Conservation (phyloP, 306 rosid species). For the Nissolia schottii region DNA sequence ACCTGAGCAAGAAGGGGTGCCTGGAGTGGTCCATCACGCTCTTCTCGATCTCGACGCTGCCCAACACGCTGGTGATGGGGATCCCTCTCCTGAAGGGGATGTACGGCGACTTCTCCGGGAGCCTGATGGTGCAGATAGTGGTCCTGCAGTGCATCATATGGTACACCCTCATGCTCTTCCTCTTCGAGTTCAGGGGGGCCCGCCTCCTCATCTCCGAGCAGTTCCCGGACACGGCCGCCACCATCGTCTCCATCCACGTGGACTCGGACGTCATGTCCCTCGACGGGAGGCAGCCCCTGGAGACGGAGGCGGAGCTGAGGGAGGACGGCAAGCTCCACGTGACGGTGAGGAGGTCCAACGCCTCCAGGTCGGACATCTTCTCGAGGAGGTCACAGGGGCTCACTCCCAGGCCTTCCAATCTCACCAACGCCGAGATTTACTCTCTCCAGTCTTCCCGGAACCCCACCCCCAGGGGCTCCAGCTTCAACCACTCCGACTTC, state of each 20-base stretch:
- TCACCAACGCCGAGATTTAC: conserved; percentile 83
- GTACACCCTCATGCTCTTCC: conserved; percentile 78
- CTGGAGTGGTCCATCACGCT: conserved; percentile 85
- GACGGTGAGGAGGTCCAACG: conserved; percentile 68
- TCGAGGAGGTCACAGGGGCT: conserved; percentile 76
- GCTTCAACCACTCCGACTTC: conserved; percentile 81
- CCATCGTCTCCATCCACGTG: conserved; percentile 84
- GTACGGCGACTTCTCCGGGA: conserved; percentile 85
- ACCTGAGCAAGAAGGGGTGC: conserved; percentile 56
- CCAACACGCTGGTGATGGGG: conserved; percentile 90
- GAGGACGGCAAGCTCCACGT: conserved; percentile 87
- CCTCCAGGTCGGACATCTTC: conserved; percentile 69
- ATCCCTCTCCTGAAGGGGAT: conserved; percentile 79
- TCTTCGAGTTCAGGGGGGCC: conserved; percentile 82
- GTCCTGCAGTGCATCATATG: conserved; percentile 91
- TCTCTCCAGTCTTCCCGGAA: conserved; percentile 72
- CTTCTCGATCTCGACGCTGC: conserved; percentile 77
- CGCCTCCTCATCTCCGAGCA: conserved; percentile 71
- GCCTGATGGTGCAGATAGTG: no score
- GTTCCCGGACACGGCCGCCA: conserved; percentile 78
- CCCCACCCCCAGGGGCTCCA: conserved; percentile 82
- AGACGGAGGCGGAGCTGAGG: conserved; percentile 68
- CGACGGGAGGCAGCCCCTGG: conserved; percentile 65
- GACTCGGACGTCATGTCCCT: conserved; percentile 82
- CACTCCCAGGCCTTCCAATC: conserved; percentile 77